These are phyloP conservation scores for Fusarium xyrophilum DNA, from an alignment of 2,329 filamentous ascomycete species.

Conservation along the genomic window DNA sequence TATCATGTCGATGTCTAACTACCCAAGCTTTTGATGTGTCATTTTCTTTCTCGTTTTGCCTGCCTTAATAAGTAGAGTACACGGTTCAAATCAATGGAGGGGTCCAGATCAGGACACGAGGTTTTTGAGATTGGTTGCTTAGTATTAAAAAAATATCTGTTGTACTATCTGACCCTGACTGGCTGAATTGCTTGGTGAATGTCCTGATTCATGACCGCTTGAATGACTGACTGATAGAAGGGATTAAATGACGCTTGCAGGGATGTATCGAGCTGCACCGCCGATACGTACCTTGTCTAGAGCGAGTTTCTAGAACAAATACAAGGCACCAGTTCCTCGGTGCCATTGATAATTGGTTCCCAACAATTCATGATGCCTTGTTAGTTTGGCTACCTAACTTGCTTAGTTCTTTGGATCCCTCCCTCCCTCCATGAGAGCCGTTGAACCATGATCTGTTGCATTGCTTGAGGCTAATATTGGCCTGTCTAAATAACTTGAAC, in stretches of 20 bases:
- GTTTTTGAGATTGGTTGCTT: not conserved
- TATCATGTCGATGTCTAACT: not conserved
- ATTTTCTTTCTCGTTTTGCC: conserved; percentile 22
- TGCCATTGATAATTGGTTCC: conserved; percentile 22
- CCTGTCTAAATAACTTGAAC: too few relatives aligned
- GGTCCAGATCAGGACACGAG: not conserved
- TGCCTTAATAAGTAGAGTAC: conserved; percentile 30
- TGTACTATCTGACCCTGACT: conserved; percentile 16
- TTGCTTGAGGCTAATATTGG: too few relatives aligned
- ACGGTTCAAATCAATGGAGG: conserved; percentile 30
- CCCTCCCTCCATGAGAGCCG: conserved; percentile 5
- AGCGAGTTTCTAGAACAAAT: conserved; percentile 20
- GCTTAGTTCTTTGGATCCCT: not conserved
- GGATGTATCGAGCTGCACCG: conserved; percentile 13
- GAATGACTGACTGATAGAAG: conserved; percentile 13
- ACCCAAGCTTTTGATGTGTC: not conserved
- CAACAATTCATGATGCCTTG: conserved; percentile 17
- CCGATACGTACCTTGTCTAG: conserved; percentile 20
- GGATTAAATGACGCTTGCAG: conserved; percentile 4
- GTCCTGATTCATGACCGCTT: conserved; percentile 29
- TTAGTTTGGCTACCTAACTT: not conserved
- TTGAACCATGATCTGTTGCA: too few relatives aligned
- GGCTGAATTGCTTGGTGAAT: not conserved
- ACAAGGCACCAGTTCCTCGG: conserved; percentile 10
- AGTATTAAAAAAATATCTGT: conserved; percentile 11